Percentiles rank a stretch among this genome's conserved stretches.
Conservation (phyloP, 2,329 filamentous ascomycete species). For the Thermomyces lanuginosus region DNA sequence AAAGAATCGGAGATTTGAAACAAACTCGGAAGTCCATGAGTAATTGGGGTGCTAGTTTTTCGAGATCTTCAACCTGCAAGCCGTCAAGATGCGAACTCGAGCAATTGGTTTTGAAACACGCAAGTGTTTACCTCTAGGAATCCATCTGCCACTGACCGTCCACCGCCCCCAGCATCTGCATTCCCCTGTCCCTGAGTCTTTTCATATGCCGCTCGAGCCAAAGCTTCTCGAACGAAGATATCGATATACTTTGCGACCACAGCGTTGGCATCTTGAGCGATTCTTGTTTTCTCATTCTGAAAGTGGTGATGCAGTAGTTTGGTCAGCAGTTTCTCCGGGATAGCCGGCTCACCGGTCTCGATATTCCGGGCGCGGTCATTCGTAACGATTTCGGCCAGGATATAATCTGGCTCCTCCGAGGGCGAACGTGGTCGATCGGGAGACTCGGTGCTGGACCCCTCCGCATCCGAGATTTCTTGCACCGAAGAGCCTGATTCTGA, state of each 20-base stretch:
- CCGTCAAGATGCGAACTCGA: background rate
- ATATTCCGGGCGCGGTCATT: constrained; percentile 14
- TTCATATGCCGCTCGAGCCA: constrained; percentile 61
- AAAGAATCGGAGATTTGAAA: background rate
- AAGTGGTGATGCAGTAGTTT: constrained; percentile 69
- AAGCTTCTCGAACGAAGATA: constrained; percentile 75
- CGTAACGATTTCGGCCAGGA: constrained; percentile 30
- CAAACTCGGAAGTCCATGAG: constrained; percentile 57
- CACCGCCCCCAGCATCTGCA: constrained; percentile 12
- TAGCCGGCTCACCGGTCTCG: constrained; percentile 27
- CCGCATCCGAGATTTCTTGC: constrained; percentile 4
- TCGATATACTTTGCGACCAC: constrained; percentile 76
- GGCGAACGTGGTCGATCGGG: constrained; percentile 10
- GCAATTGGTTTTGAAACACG: constrained; percentile 1
- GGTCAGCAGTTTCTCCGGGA: constrained; percentile 60
- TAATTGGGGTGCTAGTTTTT: constrained; percentile 72
- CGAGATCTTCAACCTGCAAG: constrained; percentile 63
- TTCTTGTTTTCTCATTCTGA: constrained; percentile 49
- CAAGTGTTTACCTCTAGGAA: constrained; percentile 53
- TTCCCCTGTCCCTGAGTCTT: constrained; percentile 33
- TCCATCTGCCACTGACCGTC: constrained; percentile 31
- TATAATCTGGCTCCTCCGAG: constrained; percentile 29
- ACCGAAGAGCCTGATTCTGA: constrained; percentile 4
- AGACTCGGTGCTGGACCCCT: constrained; percentile 8
- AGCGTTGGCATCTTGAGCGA: constrained; percentile 60